Evolutionary conservation across 2,329 filamentous ascomycete species (phyloP), one percentile per base, ranked within the genome.

Genomic region (Epichloe hybrida): DNA sequence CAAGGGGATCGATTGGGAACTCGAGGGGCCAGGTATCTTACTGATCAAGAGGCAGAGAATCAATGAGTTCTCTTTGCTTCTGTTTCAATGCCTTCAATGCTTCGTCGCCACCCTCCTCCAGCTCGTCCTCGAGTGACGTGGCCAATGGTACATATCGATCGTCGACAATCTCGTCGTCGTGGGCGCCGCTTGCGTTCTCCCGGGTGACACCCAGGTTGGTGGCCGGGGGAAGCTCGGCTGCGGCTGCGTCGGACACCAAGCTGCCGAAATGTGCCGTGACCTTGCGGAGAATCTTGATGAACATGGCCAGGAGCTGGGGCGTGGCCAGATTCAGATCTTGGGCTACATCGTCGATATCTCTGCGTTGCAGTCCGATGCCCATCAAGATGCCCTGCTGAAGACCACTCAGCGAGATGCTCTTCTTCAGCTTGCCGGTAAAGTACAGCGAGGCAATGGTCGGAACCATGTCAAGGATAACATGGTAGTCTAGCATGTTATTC

Each of bases 231-330:
- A 90, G 71, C 45, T 80, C 74, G 1, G 81, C 79, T 51, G 80
- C 83, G 11, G 84, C 83, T 0, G 87, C 88, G 3, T 80, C 81
- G 41, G 88, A 80, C 3, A 96, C 76, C 1, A 97, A 69, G 3
- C 75, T 72, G 35, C 82, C 79, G 68, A 98, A 93, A 63, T 90
- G 80, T 3, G 78, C 75, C 3, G 86, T 86, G 40, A 95, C 77
- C 71, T 97, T 97, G 57, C 89, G 81, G 53, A 96, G 77, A 54
- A 95, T 85, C 74, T 98, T 98, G 66, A 95, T 88, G 67, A 98
- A 97, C 85, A 97, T 95, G 54, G 91, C 90, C 55, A 98, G 74
- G 3, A 96, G 72, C 69, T 97, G 93, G 43, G 82, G 84, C 2
- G 80, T 77, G 1, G 80, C 80, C 5, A 96, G 70, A 7, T 76